Base-by-base conservation (phyloP, 2,329 filamentous ascomycete species). In the Diatrype stigma region DNA sequence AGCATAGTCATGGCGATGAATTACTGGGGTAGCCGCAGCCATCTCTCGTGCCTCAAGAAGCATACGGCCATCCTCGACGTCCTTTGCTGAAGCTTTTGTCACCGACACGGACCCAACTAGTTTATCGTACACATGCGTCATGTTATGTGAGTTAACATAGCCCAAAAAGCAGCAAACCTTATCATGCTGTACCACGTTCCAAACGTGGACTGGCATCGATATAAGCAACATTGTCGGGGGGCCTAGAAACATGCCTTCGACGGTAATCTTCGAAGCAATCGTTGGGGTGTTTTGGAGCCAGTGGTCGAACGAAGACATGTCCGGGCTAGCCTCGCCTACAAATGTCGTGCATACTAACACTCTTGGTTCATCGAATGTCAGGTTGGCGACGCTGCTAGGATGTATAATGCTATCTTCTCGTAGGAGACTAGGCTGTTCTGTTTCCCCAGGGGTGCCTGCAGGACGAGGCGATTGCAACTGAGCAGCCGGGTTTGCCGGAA, bases 321-420 rank as follows among this genome's bases (percentile, higher is more conserved):
- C 82, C 12, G 81, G 75, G 57, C 80, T 85, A 3, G 82, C 80
- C 57, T 86, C 82, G 26, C 82, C 82, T 26, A 85, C 80, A 61
- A 85, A 86, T 0, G 82, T 86, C 0, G 83, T 86, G 63, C 83
- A 86, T 2, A 85, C 82, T 11, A 86, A 68, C n/a, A 85, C 79
- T 55, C 83, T 75, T 8, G 77, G 73, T 58, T 86, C 81, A 30
- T 85, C 81, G 58, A 86, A 84, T 10, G 76, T 78, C 19, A 86
- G 68, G 56, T 82, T 79, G 5, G 76, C 70, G 2, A 78, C 74
- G 2, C 75, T 71, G 17, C 73, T 73, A 7, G 75, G 72, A 32
- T 76, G 72, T 53, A 80, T 75, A 35, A 72, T 60, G 23, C 71
- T 66, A 28, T 76, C 73, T 42, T 74, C 70, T 19, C 63, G 63